Conservation (phyloP, 768 basidiomycete genomes). For the Leucogyrophana mollusca region DNA sequence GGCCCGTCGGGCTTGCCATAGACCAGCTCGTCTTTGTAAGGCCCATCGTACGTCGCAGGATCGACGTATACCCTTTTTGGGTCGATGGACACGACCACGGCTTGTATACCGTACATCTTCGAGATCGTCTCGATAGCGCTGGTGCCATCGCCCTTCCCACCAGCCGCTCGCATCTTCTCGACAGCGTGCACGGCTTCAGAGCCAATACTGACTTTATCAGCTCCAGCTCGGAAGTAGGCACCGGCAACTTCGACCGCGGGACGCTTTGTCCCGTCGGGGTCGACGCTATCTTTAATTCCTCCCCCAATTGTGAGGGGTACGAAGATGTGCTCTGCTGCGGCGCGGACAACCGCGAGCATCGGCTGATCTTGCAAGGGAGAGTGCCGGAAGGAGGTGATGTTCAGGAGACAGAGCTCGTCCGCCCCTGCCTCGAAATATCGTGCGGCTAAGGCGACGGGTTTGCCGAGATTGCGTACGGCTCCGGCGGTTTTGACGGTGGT, state of each 20-base stretch:
- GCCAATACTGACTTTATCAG: constrained; percentile 98
- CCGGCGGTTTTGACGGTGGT: constrained; percentile 52
- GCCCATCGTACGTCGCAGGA: constrained; percentile 59
- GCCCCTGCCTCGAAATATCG: constrained; percentile 87
- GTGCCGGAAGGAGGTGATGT: constrained; percentile 98
- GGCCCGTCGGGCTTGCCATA: constrained; percentile 38
- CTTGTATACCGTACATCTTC: constrained; percentile 87
- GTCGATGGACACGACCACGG: constrained; percentile 97
- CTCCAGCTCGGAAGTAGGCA: constrained; percentile 94
- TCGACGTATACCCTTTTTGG: constrained; percentile 85
- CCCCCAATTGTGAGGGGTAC: constrained; percentile 99
- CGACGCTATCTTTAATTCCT: constrained; percentile 93
- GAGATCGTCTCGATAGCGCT: constrained; percentile 95
- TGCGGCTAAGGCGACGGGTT: constrained; percentile 88
- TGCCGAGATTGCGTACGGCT: constrained; percentile 93
- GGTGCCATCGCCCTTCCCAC: constrained; percentile 57
- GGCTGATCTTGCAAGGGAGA: constrained; percentile 96
- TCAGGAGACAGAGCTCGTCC: constrained; percentile 96
- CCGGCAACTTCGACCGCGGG: constrained; percentile 93
- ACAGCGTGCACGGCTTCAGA: constrained; percentile 95
- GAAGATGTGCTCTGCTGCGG: constrained; percentile 86
- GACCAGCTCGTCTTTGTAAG: constrained; percentile 64
- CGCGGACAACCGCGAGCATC: constrained; percentile 93
- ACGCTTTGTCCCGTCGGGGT: constrained; percentile 89
- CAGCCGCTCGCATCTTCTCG: constrained; percentile 64